A percentile compares a stretch with the other conserved stretches of the same genome.
These are phyloP conservation scores for Hibiscus tridactylites DNA, from an alignment of 345 rosid species.

Conservation along the genomic window DNA sequence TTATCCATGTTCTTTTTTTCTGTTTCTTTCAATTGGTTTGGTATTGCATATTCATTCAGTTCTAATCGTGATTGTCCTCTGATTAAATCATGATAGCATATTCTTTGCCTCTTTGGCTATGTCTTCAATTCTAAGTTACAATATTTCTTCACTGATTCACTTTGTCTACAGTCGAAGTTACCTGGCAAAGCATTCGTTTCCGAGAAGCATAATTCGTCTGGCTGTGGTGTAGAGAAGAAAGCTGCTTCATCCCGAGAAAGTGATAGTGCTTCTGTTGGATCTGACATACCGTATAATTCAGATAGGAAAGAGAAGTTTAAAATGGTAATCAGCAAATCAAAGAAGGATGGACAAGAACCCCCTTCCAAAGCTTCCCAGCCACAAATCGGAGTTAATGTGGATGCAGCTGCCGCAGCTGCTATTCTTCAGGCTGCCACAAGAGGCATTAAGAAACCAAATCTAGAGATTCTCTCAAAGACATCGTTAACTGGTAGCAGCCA, in stretches of 20 bases:
- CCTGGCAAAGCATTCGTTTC: conserved; percentile 27
- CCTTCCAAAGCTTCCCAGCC: conserved; percentile 41
- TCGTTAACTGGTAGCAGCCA: conserved; percentile 28
- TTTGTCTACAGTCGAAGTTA: conserved; percentile 45
- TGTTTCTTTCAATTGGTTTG: neutral
- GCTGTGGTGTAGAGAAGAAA: conserved; percentile 37
- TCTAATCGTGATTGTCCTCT: neutral
- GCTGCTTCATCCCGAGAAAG: conserved; percentile 30
- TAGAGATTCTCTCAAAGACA: conserved; percentile 39
- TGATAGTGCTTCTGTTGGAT: conserved; percentile 27
- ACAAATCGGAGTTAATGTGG: conserved; percentile 49
- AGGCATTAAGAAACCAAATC: conserved; percentile 73
- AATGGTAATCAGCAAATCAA: conserved; percentile 59
- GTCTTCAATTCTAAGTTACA: neutral
- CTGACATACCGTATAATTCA: conserved; percentile 54
- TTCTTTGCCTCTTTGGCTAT: neutral
- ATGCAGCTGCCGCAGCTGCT: conserved; percentile 81
- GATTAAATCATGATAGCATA: neutral
- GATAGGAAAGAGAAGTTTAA: conserved; percentile 72
- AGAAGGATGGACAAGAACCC: conserved; percentile 52
- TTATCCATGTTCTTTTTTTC: neutral
- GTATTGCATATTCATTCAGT: neutral
- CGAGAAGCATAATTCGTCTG: conserved; percentile 34
- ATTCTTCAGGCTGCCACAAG: conserved; percentile 87
- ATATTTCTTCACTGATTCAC: neutral